Evolutionary conservation across 306 rosid genomes (phyloP).

Genomic region (Cyclanthera cordifolia): DNA sequence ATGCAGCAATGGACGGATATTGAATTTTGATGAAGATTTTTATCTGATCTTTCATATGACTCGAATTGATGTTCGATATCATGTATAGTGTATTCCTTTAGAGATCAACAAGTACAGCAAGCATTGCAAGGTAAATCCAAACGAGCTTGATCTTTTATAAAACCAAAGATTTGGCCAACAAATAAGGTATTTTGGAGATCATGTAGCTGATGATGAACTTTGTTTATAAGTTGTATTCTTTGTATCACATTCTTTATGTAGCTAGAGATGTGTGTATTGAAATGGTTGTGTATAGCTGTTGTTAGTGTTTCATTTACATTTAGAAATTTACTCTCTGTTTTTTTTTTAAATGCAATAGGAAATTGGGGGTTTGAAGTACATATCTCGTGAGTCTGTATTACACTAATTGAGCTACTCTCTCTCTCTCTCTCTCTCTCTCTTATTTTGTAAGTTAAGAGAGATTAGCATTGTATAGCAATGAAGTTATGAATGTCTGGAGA

Average conservation of each 20-base stretch:
- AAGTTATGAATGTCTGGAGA: neutral
- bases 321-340: neutral
- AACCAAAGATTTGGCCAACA: neutral
- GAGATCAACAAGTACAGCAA: neutral
- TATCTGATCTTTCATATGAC: neutral
- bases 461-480: conserved; percentile 1
- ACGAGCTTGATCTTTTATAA: neutral
- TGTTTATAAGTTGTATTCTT: neutral
- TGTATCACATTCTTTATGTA: conserved; percentile 4
- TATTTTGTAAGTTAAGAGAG: neutral
- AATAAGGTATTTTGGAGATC: neutral
- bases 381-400: no score
- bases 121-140: neutral
- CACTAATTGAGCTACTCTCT: no score
- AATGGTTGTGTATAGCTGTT: conserved; percentile 7
- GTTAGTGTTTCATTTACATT: neutral
- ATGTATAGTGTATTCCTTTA: neutral
- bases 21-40: conserved; percentile 15
- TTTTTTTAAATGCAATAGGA: no score
- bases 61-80: neutral
- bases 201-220: neutral
- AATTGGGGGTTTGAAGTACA: no score
- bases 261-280: conserved; percentile 4
- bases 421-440: no score
- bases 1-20: conserved; percentile 17